Evolutionary conservation across 768 basidiomycete species (phyloP), one percentile per base, ranked within the genome.

Genomic region (Pleurotus cornucopiae): DNA sequence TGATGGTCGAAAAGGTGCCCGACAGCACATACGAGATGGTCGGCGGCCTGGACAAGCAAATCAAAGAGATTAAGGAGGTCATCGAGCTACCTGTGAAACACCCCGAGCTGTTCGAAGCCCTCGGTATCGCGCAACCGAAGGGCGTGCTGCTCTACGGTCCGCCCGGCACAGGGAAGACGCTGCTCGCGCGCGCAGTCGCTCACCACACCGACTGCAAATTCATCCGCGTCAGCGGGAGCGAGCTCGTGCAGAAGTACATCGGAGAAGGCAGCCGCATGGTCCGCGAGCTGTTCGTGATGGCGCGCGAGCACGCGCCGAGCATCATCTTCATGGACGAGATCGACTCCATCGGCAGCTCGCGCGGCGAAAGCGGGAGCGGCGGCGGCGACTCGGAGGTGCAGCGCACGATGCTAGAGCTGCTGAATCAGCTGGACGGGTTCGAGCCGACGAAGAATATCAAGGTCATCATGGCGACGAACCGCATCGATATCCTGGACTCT

Each of bases 241-340:
- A 98, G 72, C 73, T 98, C 44, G 95, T 98, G 59, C 94, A 98
- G 74, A 98, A 97, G 78, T 98, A 98, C 65, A 97, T 98, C 63
- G 96, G 96, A 47, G 96, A 98, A 75, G 94, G 95, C n/a, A 90
- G 87, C 60, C 76, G 95, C 58, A 97, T 97, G 94, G 95, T 98
- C 37, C 82, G 96, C 51, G 95, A 98, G 74, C 72, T 98, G 57
- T 98, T 98, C 77, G 94, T 97, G 58, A 98, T 97, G 96, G 96
- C 96, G 2, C 74, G 94, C 59, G 96, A 98, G 69, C 94, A 97
- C 65, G 96, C 96, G 37, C 96, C 96, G 34, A 91, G 89, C 70
- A 97, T 98, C 73, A 98, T 98, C 68, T 98, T 98, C 78, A 97
- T 98, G 95, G 96, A 98, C 69, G 96, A 98, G 73, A 98, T 98